Conservation (phyloP, 1,139 yeast genomes). For the Meyerozyma sp. region DNA sequence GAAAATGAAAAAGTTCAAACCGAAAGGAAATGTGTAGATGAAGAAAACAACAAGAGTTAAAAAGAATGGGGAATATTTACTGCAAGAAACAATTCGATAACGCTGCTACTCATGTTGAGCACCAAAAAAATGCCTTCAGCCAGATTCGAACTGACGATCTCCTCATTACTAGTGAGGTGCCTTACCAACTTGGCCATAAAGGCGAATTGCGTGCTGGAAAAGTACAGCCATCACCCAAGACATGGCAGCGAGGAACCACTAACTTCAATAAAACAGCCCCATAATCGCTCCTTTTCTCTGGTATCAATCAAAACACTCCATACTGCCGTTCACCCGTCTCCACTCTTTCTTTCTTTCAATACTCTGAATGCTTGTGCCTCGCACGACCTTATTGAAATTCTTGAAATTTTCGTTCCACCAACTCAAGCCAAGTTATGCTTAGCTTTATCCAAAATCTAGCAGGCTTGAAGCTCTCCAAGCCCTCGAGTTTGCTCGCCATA, state of each 20-base stretch:
- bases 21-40: no score
- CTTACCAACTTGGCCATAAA: constrained; percentile 73
- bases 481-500: background rate
- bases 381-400: background rate
- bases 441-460: background rate
- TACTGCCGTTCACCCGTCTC: no score
- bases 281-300: no score
- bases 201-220: background rate
- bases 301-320: no score
- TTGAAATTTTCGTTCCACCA: background rate
- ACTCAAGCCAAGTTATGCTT: background rate
- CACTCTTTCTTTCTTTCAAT: background rate
- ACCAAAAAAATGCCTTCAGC: constrained; percentile 57
- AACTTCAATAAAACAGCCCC: no score
- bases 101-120: background rate
- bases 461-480: background rate
- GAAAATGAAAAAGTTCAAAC: no score
- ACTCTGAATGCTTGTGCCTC: background rate
- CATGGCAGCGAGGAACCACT: no score
- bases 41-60: no score
- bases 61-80: no score
- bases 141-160: constrained; percentile 88
- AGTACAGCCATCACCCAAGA: no score
- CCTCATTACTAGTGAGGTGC: constrained; percentile 91
- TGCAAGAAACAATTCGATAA: no score